Percentiles rank a stretch among this genome's conserved stretches.
Conservation (phyloP, 2,329 filamentous ascomycete genomes). For the Blastomyces percursus region DNA sequence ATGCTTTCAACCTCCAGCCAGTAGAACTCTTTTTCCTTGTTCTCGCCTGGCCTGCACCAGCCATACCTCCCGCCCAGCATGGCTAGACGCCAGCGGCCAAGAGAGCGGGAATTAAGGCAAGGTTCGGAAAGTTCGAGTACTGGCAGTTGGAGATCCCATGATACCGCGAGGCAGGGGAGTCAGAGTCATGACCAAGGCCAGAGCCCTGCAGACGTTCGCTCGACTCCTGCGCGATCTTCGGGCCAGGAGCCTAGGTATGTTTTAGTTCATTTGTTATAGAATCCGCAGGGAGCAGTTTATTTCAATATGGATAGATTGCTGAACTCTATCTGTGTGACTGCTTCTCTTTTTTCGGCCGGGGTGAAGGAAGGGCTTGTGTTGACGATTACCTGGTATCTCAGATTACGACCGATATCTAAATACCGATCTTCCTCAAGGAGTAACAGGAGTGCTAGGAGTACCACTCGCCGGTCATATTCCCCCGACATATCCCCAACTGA, state of each 20-base stretch:
- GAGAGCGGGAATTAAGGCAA: conserved; percentile 27
- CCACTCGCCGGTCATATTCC: neutral
- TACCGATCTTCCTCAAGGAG: neutral
- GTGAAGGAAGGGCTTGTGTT: neutral
- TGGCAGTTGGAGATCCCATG: conserved; percentile 31
- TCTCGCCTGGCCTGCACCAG: neutral
- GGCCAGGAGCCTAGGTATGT: conserved; percentile 1
- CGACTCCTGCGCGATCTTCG: neutral
- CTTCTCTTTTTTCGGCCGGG: neutral
- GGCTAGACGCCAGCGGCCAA: conserved; percentile 18
- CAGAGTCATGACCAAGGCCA: conserved; percentile 7
- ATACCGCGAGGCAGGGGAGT: conserved; percentile 25
- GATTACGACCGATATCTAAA: neutral
- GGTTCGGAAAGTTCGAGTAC: conserved; percentile 33
- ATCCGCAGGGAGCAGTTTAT: neutral
- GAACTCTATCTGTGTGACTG: too few relatives aligned
- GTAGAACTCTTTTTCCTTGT: neutral
- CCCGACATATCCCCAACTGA: conserved; percentile 5
- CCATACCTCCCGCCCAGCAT: neutral
- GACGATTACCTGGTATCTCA: neutral
- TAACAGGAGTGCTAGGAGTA: neutral
- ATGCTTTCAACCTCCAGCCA: neutral
- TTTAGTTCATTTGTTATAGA: neutral
- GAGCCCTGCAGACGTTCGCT: neutral
- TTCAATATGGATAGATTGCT: neutral